Base-by-base conservation (phyloP, 2,329 filamentous ascomycete species). In the Claviceps sp. region DNA sequence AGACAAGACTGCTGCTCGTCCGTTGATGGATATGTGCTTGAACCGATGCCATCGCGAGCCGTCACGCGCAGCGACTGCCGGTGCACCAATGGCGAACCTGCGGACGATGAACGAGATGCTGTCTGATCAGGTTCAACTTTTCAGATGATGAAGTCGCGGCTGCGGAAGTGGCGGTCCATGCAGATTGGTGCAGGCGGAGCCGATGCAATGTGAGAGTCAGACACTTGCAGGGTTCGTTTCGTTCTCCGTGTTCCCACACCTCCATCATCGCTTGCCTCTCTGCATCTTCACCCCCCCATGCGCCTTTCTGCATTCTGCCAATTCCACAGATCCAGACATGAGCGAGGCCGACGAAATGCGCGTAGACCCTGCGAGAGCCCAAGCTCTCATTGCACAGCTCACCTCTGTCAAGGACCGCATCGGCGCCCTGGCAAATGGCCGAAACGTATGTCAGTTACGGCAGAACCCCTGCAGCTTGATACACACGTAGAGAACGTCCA, bases 341-440 rank as follows among this genome's bases (percentile, higher is more conserved):
- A 69, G 67, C 57, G 69, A 72, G 45, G 52, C 58, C 22, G 62
- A 65, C 59, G 71, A 76, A 54, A 85, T 85, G 79, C 79, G 78
- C 60, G 70, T 85, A 56, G 74, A 83, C 58, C 72, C 79, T 0
- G 63, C 74, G 50, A 78, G 85, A 65, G 81, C 83, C 45, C 73
- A 77, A 54, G 72, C 73, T 52, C 79, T 89, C 54, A 65, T 79
- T 56, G 73, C 79, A 30, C 83, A 86, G 62, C 71, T 89, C 55
- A 69, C 74, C 58, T 67, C 72, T 44, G 81, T 88, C 51, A 75
- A 73, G 48, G 71, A 78, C 47, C 77, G 80, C 44, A 70, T 88
- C 54, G 64, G 72, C 36, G 68, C 75, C 41, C 75, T 74, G 45
- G 73, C 76, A 20, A 70, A 71, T 20, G 75, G 75, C 52, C 72